phyloP scores from a whole-genome alignment of 805 yeast genomes.

The Metschnikowia borealis region DNA sequence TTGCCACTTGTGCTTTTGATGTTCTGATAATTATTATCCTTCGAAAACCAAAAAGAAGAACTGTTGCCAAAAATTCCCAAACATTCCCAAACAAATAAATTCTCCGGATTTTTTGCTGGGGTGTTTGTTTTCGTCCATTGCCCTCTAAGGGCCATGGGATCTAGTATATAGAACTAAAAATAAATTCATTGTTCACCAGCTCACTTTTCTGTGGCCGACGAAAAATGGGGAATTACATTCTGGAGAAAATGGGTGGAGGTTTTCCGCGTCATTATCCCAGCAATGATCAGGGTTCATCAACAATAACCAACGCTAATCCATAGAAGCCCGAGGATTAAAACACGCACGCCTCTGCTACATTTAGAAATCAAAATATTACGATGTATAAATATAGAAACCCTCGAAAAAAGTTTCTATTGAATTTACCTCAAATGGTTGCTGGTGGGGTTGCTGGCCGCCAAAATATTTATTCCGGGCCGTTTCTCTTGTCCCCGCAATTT shows the following conservation, averaged over 20 bases:
- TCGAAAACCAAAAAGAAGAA: neutral
- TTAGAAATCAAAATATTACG: too few species aligned
- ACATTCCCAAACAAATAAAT: neutral
- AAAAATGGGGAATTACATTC: too few species aligned
- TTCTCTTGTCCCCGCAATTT: slow-evolving; percentile 1
- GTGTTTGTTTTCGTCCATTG: neutral
- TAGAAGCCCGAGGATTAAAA: too few species aligned
- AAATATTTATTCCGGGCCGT: neutral
- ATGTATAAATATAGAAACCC: too few species aligned
- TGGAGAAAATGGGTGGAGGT: too few species aligned
- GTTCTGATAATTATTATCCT: neutral
- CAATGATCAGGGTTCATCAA: too few species aligned
- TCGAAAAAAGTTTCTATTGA: too few species aligned
- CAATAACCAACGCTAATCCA: too few species aligned
- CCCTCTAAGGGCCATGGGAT: neutral
- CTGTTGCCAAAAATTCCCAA: neutral
- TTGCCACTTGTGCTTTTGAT: neutral
- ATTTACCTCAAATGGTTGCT: neutral
- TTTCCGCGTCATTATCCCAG: too few species aligned
- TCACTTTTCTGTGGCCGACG: neutral
- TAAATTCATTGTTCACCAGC: neutral
- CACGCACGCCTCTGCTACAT: too few species aligned
- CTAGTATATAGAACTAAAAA: neutral
- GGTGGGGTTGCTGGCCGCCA: neutral
- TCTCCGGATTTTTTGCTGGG: neutral